Evolutionary conservation across 2,329 filamentous ascomycete genomes (phyloP), one percentile per base, ranked within the genome.

Genomic region (Monosporascus sp.): DNA sequence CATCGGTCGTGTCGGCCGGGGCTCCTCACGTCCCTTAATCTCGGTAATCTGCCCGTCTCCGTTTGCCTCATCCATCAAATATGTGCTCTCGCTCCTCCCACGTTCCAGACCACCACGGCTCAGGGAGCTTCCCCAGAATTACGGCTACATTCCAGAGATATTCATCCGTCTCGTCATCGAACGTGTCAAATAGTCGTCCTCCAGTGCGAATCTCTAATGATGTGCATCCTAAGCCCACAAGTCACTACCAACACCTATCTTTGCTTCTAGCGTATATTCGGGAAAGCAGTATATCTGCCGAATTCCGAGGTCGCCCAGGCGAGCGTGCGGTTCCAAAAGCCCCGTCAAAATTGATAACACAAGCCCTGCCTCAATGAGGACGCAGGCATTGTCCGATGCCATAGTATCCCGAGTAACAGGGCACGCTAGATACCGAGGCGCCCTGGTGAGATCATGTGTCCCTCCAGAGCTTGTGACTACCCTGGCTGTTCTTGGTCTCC

Each of bases 211-310:
- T 70, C 52, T 71, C 66, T 36, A 68, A 67, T 0, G 72, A 36
- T 0, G 66, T 70, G 24, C 68, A 71, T 0, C 62, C 69, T 3
- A 71, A 27, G 69, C 66, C 67, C 69, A 71, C 0, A 70, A 43
- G 36, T 71, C 68, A 1, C 57, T 62, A 0, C 48, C 52, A 0
- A 59, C 53, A 0, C 68, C 62, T 1, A 62, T 38, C 2, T 56
- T 59, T 0, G 48, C 14, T 1, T 66, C 65, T 0, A 70, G 48
- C 0, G 66, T 27, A 1, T 60, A 22, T 39, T 71, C 68, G 0
- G 67, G 67, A 0, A 68, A 53, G 1, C 64, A 58, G 27, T 70
- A 70, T 20, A 56, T 50, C 25, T 60, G 54, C 0, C 67, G 68
- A 0, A 64, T 71, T 1, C 65, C 65, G 0, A 69, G 52, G 4